phyloP scores from a whole-genome alignment of 495 filamentous ascomycete species.

The Letharia columbiana region DNA sequence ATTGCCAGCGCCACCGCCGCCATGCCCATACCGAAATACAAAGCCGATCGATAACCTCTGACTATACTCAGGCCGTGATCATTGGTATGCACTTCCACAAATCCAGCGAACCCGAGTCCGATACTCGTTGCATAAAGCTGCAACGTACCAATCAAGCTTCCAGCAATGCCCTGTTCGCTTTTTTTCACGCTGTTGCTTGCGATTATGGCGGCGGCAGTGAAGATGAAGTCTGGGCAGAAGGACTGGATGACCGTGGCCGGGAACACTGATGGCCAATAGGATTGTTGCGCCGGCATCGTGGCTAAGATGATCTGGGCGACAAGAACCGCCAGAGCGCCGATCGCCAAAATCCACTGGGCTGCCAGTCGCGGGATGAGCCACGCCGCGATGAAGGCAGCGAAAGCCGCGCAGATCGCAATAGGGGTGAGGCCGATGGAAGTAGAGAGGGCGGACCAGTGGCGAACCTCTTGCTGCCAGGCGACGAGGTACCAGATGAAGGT shows the following conservation, averaged over 20 bases:
- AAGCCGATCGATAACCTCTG: conserved; percentile 35
- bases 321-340: conserved; percentile 36
- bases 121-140: conserved; percentile 42
- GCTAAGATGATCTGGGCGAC: conserved; percentile 36
- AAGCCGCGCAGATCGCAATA: conserved; percentile 35
- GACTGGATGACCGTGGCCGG: conserved; percentile 38
- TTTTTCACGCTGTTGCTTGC: conserved; percentile 43
- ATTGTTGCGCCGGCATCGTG: conserved; percentile 42
- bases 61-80: conserved; percentile 13
- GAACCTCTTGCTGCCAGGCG: conserved; percentile 39
- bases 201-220: conserved; percentile 46
- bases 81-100: conserved; percentile 36
- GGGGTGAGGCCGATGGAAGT: conserved; percentile 39
- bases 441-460: conserved; percentile 38
- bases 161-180: conserved; percentile 44
- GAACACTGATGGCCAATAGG: conserved; percentile 45
- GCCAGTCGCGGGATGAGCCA: conserved; percentile 41
- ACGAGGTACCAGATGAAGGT: conserved; percentile 43
- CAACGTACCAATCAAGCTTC: conserved; percentile 39
- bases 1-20: conserved; percentile 35
- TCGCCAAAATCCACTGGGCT: conserved; percentile 45
- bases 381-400: conserved; percentile 37
- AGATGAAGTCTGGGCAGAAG: conserved; percentile 45
- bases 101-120: conserved; percentile 44
- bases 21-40: conserved; percentile 39